These are phyloP conservation scores for Cladorrhinum sp. DNA, from an alignment of 2,329 filamentous ascomycete species.

Conservation along the genomic window DNA sequence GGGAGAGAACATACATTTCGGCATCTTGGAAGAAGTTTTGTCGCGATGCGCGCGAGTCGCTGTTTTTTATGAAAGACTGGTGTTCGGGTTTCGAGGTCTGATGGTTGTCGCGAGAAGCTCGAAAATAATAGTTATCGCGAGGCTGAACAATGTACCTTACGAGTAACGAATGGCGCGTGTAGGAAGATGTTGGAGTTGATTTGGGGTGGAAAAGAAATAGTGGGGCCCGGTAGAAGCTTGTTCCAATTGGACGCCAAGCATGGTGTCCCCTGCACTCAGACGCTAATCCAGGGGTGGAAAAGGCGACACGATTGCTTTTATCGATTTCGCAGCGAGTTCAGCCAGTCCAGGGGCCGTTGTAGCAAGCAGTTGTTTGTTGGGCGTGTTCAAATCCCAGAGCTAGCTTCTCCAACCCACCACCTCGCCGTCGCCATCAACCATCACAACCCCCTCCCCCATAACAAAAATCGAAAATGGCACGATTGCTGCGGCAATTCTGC, in stretches of 20 bases:
- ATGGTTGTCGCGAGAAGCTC: neutral
- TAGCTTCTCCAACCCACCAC: neutral
- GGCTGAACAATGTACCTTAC: too few relatives aligned
- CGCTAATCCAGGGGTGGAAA: constrained; percentile 4
- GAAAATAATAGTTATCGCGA: neutral
- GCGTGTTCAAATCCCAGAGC: constrained; percentile 5
- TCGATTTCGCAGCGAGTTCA: neutral
- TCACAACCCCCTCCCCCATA: neutral
- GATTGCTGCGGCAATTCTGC: constrained; percentile 57
- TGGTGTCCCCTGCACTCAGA: neutral
- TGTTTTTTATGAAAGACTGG: too few relatives aligned
- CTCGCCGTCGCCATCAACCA: constrained; percentile 10
- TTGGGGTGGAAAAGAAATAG: neutral
- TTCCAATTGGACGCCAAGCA: constrained; percentile 3
- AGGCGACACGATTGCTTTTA: constrained; percentile 26
- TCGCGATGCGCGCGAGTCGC: constrained; percentile 10
- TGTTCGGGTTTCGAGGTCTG: too few relatives aligned
- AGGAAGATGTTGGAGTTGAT: neutral
- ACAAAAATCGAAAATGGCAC: constrained; percentile 43
- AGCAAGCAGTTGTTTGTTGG: constrained; percentile 1
- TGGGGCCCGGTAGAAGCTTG: constrained; percentile 2
- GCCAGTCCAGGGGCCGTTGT: constrained; percentile 1
- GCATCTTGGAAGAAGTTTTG: constrained; percentile 63
- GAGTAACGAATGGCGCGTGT: too few relatives aligned
- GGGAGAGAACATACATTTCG: constrained; percentile 69